A percentile compares a stretch with the other conserved stretches of the same genome.
phyloP scores from a whole-genome alignment of 176 grass and related monocot species.

The Melocanna baccifera region DNA sequence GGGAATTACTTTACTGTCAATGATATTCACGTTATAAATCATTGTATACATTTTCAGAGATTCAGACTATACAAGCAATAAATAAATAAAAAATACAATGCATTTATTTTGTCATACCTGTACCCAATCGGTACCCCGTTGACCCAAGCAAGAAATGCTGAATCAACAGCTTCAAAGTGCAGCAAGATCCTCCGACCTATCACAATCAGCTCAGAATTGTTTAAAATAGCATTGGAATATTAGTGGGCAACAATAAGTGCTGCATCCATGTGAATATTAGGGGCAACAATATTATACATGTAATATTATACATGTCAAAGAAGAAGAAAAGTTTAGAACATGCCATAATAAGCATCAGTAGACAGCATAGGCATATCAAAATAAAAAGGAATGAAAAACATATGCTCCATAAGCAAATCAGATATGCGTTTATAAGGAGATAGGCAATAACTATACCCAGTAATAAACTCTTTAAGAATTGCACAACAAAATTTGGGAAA shows the following conservation, averaged over 20 bases:
- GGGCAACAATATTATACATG: neutral
- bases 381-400: neutral
- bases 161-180: slow-evolving; percentile 97
- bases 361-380: neutral
- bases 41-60: neutral
- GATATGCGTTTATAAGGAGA: too few relatives aligned
- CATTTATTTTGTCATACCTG: slow-evolving; percentile 48
- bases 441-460: neutral
- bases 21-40: neutral
- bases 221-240: neutral
- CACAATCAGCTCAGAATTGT: slow-evolving; percentile 18
- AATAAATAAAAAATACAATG: neutral
- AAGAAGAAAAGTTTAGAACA: neutral
- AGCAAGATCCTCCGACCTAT: slow-evolving; percentile 87
- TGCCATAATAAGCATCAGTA: slow-evolving; percentile 4
- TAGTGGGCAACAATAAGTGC: neutral
- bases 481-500: neutral
- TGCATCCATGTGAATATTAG: slow-evolving; percentile 8
- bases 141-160: slow-evolving; percentile 90
- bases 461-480: neutral
- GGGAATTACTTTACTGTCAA: too few relatives aligned
- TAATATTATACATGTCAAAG: too few relatives aligned
- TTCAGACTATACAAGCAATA: neutral
- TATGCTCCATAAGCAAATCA: neutral
- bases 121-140: slow-evolving; percentile 81